Conservation (phyloP, 805 yeast species). For the Clavispora fructus region DNA sequence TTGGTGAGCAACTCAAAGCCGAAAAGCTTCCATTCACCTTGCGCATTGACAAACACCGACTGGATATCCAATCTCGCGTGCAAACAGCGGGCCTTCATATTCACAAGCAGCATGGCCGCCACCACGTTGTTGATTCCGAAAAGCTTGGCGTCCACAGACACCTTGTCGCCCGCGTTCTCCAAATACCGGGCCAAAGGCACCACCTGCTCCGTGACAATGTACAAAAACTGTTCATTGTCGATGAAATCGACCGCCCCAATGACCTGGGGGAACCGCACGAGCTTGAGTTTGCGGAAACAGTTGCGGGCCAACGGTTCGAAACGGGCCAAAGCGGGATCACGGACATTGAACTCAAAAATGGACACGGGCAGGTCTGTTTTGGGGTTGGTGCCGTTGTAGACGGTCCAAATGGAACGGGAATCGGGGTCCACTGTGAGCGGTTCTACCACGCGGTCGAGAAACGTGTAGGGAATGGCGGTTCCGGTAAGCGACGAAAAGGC, state of each 20-base stretch:
- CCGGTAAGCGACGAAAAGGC: constrained; percentile 57
- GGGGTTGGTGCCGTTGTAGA: constrained; percentile 54
- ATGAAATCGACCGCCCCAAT: constrained; percentile 57
- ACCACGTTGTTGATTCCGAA: constrained; percentile 56
- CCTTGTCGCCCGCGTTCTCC: constrained; percentile 19
- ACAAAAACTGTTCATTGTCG: constrained; percentile 52
- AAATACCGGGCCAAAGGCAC: constrained; percentile 44
- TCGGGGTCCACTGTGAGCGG: constrained; percentile 10
- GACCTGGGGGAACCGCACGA: constrained; percentile 66
- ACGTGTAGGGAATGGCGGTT: constrained; percentile 50
- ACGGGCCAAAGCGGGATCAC: constrained; percentile 26
- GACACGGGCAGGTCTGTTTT: constrained; percentile 53
- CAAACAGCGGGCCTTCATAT: constrained; percentile 51
- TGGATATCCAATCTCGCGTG: constrained; percentile 57
- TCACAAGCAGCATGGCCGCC: constrained; percentile 51
- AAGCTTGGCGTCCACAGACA: constrained; percentile 33
- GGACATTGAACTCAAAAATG: constrained; percentile 58
- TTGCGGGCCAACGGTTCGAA: constrained; percentile 30
- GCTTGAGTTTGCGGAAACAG: constrained; percentile 42
- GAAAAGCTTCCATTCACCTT: constrained; percentile 80
- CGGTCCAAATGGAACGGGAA: constrained; percentile 48
- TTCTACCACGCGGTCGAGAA: constrained; percentile 41
- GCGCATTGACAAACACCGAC: constrained; percentile 56
- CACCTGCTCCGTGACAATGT: constrained; percentile 66
- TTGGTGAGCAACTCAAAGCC: constrained; percentile 70